A percentile compares a stretch with the other conserved stretches of the same genome.
Conservation (phyloP, 345 rosid genomes). For the Rhizophora apiculata region DNA sequence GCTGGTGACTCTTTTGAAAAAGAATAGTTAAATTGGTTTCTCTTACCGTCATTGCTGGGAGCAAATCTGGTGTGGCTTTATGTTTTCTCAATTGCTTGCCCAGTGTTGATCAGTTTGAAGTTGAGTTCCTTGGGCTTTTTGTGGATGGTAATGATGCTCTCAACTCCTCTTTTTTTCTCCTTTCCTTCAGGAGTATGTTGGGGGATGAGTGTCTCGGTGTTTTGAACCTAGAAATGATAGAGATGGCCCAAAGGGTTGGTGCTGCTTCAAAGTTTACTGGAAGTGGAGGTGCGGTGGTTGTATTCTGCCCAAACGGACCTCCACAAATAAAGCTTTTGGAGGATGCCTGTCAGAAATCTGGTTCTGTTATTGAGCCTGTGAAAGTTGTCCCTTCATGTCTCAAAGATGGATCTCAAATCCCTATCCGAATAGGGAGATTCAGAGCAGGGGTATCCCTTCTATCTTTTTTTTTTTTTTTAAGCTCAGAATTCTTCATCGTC, state of each 20-base stretch:
- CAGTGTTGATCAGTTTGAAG: background rate
- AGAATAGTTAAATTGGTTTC: too few relatives aligned
- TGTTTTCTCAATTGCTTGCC: too few relatives aligned
- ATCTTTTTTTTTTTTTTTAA: too few relatives aligned
- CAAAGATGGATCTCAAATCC: conserved; percentile 43
- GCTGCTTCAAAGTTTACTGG: conserved; percentile 87
- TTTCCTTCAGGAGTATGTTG: conserved; percentile 56
- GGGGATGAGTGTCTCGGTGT: conserved; percentile 75
- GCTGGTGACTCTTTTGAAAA: too few relatives aligned
- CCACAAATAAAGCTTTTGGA: conserved; percentile 59
- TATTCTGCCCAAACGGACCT: conserved; percentile 65
- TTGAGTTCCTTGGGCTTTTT: background rate
- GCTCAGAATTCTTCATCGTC: too few relatives aligned
- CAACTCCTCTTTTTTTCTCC: background rate
- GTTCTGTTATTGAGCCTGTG: conserved; percentile 55
- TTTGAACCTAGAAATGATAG: conserved; percentile 85
- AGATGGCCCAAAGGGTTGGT: conserved; percentile 65
- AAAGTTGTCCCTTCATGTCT: conserved; percentile 51
- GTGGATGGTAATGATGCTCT: background rate
- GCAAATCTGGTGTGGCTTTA: too few relatives aligned
- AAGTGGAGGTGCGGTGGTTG: conserved; percentile 95
- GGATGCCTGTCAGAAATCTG: conserved; percentile 65
- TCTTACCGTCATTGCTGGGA: too few relatives aligned
- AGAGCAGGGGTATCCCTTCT: too few relatives aligned
- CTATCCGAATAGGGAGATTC: conserved; percentile 11